Conservation (phyloP, 2,329 filamentous ascomycete genomes). For the Ambrosiella beaveri region DNA sequence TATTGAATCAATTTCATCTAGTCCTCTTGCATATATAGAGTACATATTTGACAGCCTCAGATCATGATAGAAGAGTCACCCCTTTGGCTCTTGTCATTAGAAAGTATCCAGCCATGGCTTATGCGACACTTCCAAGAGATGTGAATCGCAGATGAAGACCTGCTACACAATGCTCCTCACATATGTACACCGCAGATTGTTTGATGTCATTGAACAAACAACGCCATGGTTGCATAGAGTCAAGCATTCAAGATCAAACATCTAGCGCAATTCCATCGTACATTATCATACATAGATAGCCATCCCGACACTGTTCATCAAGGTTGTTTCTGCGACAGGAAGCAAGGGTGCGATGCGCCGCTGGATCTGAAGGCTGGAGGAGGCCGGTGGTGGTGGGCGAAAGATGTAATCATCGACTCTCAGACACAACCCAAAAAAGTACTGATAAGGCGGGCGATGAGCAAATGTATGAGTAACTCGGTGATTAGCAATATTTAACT, state of each 20-base stretch:
- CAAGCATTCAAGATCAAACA: not conserved
- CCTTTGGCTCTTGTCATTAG: too few relatives aligned
- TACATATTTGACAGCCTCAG: too few relatives aligned
- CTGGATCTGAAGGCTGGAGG: not conserved
- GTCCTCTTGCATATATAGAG: too few relatives aligned
- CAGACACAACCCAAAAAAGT: not conserved
- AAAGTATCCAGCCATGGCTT: too few relatives aligned
- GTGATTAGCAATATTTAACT: too few relatives aligned
- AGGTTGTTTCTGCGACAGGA: not conserved
- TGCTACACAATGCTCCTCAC: too few relatives aligned
- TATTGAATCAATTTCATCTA: too few relatives aligned
- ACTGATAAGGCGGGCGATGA: not conserved
- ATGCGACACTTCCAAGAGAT: too few relatives aligned
- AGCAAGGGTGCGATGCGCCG: not conserved
- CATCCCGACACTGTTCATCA: not conserved
- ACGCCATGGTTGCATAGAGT: not conserved
- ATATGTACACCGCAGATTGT: not conserved
- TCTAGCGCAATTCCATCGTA: not conserved
- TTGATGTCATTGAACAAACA: not conserved
- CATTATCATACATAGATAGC: not conserved
- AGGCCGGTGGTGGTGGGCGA: not conserved
- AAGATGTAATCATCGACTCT: not conserved
- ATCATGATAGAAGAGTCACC: too few relatives aligned
- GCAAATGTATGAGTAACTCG: too few relatives aligned
- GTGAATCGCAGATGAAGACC: too few relatives aligned